Conservation (phyloP, 768 basidiomycete genomes). For the Termitomyces sp. region DNA sequence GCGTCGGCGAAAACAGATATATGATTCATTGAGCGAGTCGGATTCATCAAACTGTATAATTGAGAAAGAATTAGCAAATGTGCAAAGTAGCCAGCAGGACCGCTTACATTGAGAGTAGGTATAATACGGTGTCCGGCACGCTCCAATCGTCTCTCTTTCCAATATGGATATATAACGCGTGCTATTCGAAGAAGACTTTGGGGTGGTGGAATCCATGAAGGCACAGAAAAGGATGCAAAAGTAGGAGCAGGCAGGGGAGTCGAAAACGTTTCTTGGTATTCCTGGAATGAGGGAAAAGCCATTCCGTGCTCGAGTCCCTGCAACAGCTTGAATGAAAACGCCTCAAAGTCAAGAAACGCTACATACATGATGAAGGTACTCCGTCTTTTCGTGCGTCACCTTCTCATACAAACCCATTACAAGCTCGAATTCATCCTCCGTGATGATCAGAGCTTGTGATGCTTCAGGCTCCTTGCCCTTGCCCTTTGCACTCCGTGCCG, state of each 20-base stretch:
- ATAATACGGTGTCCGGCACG: constrained; percentile 84
- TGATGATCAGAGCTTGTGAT: constrained; percentile 58
- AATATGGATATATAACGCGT: constrained; percentile 78
- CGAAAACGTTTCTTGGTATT: constrained; percentile 69
- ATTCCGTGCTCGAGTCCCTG: constrained; percentile 65
- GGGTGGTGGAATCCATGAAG: constrained; percentile 66
- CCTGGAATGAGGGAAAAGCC: constrained; percentile 67
- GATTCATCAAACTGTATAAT: constrained; percentile 74
- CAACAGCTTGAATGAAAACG: constrained; percentile 2
- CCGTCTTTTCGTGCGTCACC: constrained; percentile 83
- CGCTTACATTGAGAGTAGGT: constrained; percentile 79
- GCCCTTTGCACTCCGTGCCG: constrained; percentile 67
- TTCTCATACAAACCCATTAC: constrained; percentile 95
- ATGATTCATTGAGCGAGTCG: constrained; percentile 87
- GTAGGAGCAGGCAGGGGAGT: constrained; percentile 52
- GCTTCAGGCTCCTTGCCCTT: constrained; percentile 84
- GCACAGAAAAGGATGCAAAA: constrained; percentile 68
- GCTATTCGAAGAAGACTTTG: constrained; percentile 65
- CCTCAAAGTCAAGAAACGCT: background rate
- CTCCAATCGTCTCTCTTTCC: constrained; percentile 81
- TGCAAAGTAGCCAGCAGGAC: background rate
- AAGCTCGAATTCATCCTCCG: constrained; percentile 92
- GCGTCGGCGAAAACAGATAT: constrained; percentile 94
- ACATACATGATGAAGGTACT: constrained; percentile 87
- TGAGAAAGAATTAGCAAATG: background rate